Evolutionary conservation across 805 yeast genomes (phyloP).

Genomic region (Hanseniaspora osmophila): DNA sequence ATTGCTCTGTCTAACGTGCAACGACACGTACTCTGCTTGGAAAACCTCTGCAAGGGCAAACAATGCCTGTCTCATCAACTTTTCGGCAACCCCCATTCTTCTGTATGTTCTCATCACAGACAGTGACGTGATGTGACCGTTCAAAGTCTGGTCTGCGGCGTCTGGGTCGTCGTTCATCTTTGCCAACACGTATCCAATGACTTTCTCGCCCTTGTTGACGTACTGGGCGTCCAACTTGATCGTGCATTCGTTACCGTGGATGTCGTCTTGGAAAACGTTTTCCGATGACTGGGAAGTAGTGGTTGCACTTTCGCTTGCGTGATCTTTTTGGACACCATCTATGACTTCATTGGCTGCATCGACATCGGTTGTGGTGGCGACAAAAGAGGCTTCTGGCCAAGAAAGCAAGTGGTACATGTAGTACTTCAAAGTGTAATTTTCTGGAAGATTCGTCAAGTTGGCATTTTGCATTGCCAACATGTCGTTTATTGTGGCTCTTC

Average conservation of each 20-base stretch:
- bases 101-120: conserved; percentile 93
- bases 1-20: conserved; percentile 89
- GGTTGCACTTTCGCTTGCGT: conserved; percentile 11
- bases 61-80: conserved; percentile 72
- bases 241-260: conserved; percentile 4
- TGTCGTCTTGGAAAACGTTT: conserved; percentile 1
- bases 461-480: conserved; percentile 94
- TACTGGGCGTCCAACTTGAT: conserved; percentile 50
- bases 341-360: conserved; percentile 10
- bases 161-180: conserved; percentile 93
- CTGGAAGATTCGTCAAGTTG: conserved; percentile 82
- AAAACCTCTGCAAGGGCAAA: conserved; percentile 71
- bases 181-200: conserved; percentile 92
- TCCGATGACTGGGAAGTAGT: conserved; percentile 6
- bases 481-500: conserved; percentile 78
- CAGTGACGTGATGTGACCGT: conserved; percentile 88
- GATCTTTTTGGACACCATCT: conserved; percentile 13
- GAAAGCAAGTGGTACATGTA: conserved; percentile 86
- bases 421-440: conserved; percentile 82
- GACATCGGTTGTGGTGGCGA: conserved; percentile 69
- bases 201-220: conserved; percentile 53
- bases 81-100: conserved; percentile 88
- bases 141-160: conserved; percentile 39
- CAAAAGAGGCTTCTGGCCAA: conserved; percentile 97
- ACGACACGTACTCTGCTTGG: conserved; percentile 67